Percentiles rank a stretch among this genome's conserved stretches.
These are phyloP conservation scores for Flaveria sonorensis DNA, from an alignment of 129 eudicot species.

Conservation along the genomic window DNA sequence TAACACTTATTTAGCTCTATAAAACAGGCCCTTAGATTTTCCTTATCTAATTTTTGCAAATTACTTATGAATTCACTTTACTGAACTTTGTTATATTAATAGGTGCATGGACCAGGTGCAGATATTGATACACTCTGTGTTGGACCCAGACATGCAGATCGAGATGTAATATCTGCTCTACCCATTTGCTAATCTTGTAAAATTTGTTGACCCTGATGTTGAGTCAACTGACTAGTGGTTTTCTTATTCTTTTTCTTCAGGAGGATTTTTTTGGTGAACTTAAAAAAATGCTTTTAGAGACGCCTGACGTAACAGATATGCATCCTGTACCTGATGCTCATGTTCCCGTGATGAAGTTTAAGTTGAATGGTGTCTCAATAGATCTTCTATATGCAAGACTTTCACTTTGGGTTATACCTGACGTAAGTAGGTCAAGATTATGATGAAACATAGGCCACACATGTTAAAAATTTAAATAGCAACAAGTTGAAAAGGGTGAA, in stretches of 20 bases:
- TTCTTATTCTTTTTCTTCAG: constrained; percentile 35
- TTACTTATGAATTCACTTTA: constrained; percentile 17
- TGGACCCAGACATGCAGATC: constrained; percentile 85
- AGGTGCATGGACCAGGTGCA: constrained; percentile 99
- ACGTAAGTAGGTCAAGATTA: constrained; percentile 47
- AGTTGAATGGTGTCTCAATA: constrained; percentile 85
- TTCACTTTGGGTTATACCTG: constrained; percentile 91
- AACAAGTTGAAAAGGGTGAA: background rate
- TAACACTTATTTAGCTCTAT: background rate
- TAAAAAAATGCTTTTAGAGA: constrained; percentile 73
- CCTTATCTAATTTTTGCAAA: background rate
- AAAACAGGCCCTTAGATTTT: background rate
- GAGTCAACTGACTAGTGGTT: constrained; percentile 9
- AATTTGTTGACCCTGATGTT: background rate
- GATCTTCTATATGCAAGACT: constrained; percentile 95
- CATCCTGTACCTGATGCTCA: constrained; percentile 95
- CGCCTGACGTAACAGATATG: constrained; percentile 85
- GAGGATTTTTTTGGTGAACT: constrained; percentile 97
- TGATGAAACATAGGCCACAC: constrained; percentile 6
- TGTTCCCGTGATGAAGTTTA: constrained; percentile 91
- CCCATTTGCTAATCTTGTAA: constrained; percentile 2
- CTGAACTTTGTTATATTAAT: constrained; percentile 5
- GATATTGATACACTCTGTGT: constrained; percentile 97
- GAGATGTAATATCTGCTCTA: constrained; percentile 49
- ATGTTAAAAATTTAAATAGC: background rate